Conservation (phyloP, 1,284 basidiomycete genomes). For the Uromyces viciae-fabae region DNA sequence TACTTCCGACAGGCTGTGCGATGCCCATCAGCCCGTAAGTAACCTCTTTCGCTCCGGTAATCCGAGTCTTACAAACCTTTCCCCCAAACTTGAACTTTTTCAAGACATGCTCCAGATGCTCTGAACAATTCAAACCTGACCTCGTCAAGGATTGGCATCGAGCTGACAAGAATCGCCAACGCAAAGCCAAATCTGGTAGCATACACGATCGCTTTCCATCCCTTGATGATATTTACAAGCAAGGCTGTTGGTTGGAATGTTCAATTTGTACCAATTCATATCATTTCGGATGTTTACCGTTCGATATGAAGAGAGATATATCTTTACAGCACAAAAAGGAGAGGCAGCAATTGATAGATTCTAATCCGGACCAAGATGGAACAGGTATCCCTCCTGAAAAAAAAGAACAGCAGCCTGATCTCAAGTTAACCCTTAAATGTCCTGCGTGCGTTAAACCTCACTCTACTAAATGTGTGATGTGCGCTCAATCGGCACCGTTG, state of each 20-base stretch:
- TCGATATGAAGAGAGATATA: conserved; percentile 42
- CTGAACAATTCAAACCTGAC: conserved; percentile 30
- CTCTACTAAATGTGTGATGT: conserved; percentile 33
- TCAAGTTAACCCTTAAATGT: conserved; percentile 42
- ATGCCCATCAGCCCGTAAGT: conserved; percentile 35
- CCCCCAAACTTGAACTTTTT: neutral
- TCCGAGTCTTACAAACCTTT: neutral
- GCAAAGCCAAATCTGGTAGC: conserved; percentile 22
- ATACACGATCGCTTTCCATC: conserved; percentile 30
- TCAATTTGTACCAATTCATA: conserved; percentile 33
- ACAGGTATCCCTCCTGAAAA: conserved; percentile 18
- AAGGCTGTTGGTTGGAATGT: conserved; percentile 44
- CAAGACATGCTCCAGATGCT: conserved; percentile 39
- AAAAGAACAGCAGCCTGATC: conserved; percentile 37
- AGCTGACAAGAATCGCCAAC: conserved; percentile 25
- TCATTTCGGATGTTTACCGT: conserved; percentile 43
- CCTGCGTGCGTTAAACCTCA: conserved; percentile 33
- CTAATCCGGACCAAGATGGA: neutral
- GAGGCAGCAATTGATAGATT: neutral
- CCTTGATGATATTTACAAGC: conserved; percentile 38
- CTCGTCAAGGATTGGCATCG: conserved; percentile 23
- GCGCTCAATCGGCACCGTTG: neutral
- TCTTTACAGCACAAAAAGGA: conserved; percentile 30
- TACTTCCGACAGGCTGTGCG: conserved; percentile 13
- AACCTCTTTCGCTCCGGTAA: neutral